Base-by-base conservation (phyloP, 2,329 filamentous ascomycete genomes). In the Mycosphaerella sp. region DNA sequence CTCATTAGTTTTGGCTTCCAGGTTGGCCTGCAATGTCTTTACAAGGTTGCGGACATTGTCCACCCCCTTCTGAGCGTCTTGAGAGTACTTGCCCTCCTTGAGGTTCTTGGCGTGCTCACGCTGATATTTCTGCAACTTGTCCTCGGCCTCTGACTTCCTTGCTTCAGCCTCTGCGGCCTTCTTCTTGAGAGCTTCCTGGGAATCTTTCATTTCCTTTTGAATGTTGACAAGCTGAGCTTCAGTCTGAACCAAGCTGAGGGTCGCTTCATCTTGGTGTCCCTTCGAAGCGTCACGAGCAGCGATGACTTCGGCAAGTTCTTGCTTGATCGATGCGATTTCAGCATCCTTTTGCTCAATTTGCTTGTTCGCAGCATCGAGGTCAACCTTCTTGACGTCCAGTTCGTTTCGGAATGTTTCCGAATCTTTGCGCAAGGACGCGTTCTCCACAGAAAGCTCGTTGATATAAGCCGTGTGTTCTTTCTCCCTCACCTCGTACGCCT, bases 371-470 rank as follows among this genome's bases (percentile, higher is more conserved):
- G 53, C 53, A 29, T 55, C 51, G 3, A 57, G 43, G 26, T 55
- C 53, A 34, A 45, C 45, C n/a, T 43, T 41, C 45, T 51, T 42
- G 39, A 47, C 51, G 12, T 56, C 46, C 45, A 59, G 48, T 7
- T 51, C 48, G 6, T 45, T 51, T 40, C 44, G 44, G 41, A 51
- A 8, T 6, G 40, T 45, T 40, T 51, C 48, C 11, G 41, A 32
- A 17, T 53, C 50, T 9, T 51, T 52, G 43, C 62, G 58, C 40
- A 64, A 54, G 39, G 57, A 80, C 76, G 80, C 76, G 29, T 95
- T 81, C 62, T 93, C 83, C 2, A 76, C 72, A 61, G 85, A 84
- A 11, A 97, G 80, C 44, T 78, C 79, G 49, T 83, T 80, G 38
- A 93, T 82, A 69, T 92, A 84, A 41, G 81, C 80, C 5, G 59